Base-by-base conservation (phyloP, 2,329 filamentous ascomycete species). In the Coniochaeta sp. region DNA sequence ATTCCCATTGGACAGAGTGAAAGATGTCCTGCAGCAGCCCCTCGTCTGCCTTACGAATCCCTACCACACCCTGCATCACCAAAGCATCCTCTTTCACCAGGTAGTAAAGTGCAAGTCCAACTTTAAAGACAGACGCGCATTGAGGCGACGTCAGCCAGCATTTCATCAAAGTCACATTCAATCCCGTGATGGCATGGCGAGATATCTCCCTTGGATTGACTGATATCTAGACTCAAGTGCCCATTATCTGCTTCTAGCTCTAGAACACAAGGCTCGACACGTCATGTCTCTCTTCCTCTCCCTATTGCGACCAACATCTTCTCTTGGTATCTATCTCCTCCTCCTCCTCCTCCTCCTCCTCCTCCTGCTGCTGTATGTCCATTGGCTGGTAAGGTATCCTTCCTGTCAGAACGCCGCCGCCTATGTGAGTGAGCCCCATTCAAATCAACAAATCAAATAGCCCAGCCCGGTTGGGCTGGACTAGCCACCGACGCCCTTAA, bases 391-490 rank as follows among this genome's bases (percentile, higher is more conserved):
- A 57, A 44, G 55, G 55, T 57, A 57, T 57, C 36, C 55, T n/a
- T 55, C 52, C 50, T 34, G 50, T 62, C 59, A 63, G n/a, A 56
- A 66, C 65, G 65, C 65, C 65, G 55, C 55, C 30, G 60, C 59
- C 61, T 40, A 62, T 62, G 59, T 28, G 30, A 57, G 59, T 28
- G 30, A 57, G 60, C 57, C 58, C 38, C 26, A 55, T 40, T 30
- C 58, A 61, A 66, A 61, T 63, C 59, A 63, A 60, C 57, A 57
- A 52, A 40, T 56, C 57, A 61, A 60, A 40, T 42, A 17, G 34
- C 28, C 19, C 34, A 58, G n/a, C 55, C 36, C 5, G 6, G 22
- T 4, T 2, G 47, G 22, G 24, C 47, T 28, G n/a, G 47, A 26
- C 47, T 30, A n/a, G 3, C n/a, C 54, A 30, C 38, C 55, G 32